Conservation (phyloP, 192 early-diverging fungal genomes). For the Irineochytrium annulatum region DNA sequence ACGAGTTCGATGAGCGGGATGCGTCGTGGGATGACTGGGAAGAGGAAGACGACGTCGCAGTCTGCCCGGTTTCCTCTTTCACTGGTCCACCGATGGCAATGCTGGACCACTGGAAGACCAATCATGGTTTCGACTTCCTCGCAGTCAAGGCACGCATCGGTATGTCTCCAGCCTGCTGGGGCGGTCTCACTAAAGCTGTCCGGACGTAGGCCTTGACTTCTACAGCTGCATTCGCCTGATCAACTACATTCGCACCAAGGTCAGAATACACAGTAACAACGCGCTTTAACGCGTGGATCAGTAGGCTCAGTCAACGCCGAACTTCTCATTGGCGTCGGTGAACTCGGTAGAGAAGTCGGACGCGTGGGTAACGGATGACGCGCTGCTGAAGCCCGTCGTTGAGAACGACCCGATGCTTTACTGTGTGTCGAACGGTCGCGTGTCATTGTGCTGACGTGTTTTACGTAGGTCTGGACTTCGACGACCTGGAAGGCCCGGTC, state of each 20-base stretch:
- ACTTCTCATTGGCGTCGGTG: too few species aligned
- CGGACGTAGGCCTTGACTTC: conserved; percentile 60
- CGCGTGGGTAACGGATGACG: conserved; percentile 41
- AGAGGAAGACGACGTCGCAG: neutral
- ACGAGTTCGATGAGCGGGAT: neutral
- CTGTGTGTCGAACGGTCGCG: conserved; percentile 6
- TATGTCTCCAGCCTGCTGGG: neutral
- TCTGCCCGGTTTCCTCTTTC: conserved; percentile 61
- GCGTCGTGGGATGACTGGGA: conserved; percentile 1
- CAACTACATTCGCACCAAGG: conserved; percentile 71
- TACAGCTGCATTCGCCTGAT: conserved; percentile 80
- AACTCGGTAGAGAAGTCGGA: too few species aligned
- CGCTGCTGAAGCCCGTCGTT: conserved; percentile 40
- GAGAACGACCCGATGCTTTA: conserved; percentile 53
- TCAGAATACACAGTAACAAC: neutral
- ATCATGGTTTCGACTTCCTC: conserved; percentile 78
- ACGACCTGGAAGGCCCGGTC: conserved; percentile 44
- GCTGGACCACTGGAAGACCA: conserved; percentile 67
- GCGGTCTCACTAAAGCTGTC: neutral
- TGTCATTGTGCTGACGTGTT: neutral
- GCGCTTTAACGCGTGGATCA: neutral
- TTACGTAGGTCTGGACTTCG: conserved; percentile 23
- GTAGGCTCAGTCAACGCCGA: too few species aligned
- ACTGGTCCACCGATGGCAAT: conserved; percentile 59
- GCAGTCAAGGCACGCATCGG: conserved; percentile 11